Evolutionary conservation across 2,329 filamentous ascomycete genomes (phyloP).

Genomic region (Phyllosticta citrichinensis): DNA sequence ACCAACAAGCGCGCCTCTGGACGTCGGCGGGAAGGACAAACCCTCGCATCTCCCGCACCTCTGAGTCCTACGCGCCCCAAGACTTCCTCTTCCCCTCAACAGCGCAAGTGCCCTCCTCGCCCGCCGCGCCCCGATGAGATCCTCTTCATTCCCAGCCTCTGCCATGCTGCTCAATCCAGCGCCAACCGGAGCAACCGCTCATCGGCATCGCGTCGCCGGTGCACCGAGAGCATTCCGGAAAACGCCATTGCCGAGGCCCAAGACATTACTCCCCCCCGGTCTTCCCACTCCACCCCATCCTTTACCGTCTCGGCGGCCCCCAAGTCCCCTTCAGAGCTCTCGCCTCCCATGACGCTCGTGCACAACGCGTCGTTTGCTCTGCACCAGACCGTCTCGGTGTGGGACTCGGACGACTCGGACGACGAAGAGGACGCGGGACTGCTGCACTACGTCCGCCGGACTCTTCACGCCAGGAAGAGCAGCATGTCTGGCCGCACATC

Average conservation of each 20-base stretch:
- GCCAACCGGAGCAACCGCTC: not conserved
- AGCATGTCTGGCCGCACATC: not conserved
- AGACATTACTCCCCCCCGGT: not conserved
- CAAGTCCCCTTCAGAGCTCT: not conserved
- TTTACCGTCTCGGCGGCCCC: not conserved
- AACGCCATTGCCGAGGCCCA: not conserved
- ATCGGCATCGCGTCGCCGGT: not conserved
- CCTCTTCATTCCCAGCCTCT: conserved; percentile 1
- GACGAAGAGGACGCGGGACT: conserved; percentile 1
- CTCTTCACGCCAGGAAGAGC: conserved; percentile 5
- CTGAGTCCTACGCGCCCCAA: not conserved
- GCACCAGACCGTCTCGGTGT: conserved; percentile 4
- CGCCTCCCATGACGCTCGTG: conserved; percentile 1
- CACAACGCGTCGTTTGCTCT: conserved; percentile 1
- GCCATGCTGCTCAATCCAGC: not conserved
- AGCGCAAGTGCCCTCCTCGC: conserved; percentile 4
- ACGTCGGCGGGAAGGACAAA: conserved; percentile 6
- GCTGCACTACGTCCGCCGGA: conserved; percentile 3
- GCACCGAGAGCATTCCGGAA: not conserved
- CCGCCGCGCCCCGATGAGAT: conserved; percentile 3
- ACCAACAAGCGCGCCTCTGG: conserved; percentile 1
- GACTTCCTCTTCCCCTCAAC: not conserved
- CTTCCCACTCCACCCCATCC: not conserved
- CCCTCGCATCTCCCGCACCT: not conserved
- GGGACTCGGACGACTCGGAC: conserved; percentile 6